These are phyloP conservation scores for Solanum phureja DNA, from an alignment of 257 asterid species.

Conservation along the genomic window DNA sequence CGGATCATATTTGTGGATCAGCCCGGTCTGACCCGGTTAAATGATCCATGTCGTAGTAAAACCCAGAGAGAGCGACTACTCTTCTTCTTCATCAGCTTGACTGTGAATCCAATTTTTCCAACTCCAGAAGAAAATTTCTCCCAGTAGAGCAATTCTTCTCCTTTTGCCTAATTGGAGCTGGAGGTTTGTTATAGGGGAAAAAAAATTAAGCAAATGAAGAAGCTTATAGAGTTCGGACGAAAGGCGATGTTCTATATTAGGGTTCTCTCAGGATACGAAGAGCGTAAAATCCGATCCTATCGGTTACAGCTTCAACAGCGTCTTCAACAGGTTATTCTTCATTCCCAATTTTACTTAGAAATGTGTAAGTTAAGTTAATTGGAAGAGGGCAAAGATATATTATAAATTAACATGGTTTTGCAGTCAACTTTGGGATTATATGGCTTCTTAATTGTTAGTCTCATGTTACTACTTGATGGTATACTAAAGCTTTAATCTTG, in stretches of 20 bases:
- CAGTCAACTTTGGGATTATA: background rate
- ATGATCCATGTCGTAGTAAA: background rate
- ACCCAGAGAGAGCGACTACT: background rate
- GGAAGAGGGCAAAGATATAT: background rate
- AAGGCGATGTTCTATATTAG: background rate
- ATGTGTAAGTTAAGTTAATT: background rate
- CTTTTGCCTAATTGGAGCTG: background rate
- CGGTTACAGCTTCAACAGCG: conserved; percentile 65
- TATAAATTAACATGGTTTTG: background rate
- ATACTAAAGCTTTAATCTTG: background rate
- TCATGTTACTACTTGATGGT: background rate
- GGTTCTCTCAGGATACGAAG: conserved; percentile 91
- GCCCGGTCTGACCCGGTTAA: no score
- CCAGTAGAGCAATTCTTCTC: background rate
- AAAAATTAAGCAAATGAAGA: background rate
- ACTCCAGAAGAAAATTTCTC: background rate
- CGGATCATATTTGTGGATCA: background rate
- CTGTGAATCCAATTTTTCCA: background rate
- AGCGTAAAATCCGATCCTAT: conserved; percentile 71
- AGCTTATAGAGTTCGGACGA: background rate
- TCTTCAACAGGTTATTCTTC: conserved; percentile 46
- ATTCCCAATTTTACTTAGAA: background rate
- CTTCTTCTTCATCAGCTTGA: background rate
- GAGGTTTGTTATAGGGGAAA: background rate
- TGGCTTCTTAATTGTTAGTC: background rate